Conservation (phyloP, 345 rosid species). For the Abelmoschus esculentus region DNA sequence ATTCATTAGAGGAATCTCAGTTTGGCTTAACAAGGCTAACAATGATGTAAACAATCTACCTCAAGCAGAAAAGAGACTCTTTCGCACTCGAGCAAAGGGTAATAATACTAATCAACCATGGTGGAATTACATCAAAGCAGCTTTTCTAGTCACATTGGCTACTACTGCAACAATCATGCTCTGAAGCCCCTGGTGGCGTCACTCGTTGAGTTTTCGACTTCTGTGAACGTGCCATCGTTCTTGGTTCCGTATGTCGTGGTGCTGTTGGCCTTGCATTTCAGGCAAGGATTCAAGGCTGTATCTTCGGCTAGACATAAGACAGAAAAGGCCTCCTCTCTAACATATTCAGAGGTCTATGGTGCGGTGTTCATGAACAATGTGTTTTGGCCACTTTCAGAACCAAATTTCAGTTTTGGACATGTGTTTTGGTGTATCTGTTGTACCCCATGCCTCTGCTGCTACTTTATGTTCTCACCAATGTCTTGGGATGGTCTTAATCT, state of each 20-base stretch:
- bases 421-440: conserved; percentile 23
- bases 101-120: conserved; percentile 7
- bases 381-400: conserved; percentile 21
- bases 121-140: conserved; percentile 33
- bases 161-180: conserved; percentile 23
- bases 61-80: not conserved
- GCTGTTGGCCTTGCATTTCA: conserved; percentile 34
- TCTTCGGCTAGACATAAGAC: conserved; percentile 27
- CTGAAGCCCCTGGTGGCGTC: conserved; percentile 24
- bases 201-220: conserved; percentile 22
- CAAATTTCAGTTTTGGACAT: conserved; percentile 30
- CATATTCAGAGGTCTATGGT: conserved; percentile 39
- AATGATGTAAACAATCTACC: not conserved
- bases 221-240: conserved; percentile 30
- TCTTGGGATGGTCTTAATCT: conserved; percentile 20
- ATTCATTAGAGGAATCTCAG: conserved; percentile 28
- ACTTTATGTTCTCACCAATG: conserved; percentile 30
- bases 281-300: conserved; percentile 13
- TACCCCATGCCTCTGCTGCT: conserved; percentile 35
- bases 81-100: not conserved
- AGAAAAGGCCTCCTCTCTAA: conserved; percentile 24
- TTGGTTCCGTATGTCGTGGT: conserved; percentile 31
- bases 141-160: conserved; percentile 25
- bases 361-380: conserved; percentile 41
- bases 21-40: conserved; percentile 24